A percentile compares a stretch with the other conserved stretches of the same genome.
Evolutionary conservation across 106 monocot genomes (phyloP).

Genomic region (Narthecium ossifragum): DNA sequence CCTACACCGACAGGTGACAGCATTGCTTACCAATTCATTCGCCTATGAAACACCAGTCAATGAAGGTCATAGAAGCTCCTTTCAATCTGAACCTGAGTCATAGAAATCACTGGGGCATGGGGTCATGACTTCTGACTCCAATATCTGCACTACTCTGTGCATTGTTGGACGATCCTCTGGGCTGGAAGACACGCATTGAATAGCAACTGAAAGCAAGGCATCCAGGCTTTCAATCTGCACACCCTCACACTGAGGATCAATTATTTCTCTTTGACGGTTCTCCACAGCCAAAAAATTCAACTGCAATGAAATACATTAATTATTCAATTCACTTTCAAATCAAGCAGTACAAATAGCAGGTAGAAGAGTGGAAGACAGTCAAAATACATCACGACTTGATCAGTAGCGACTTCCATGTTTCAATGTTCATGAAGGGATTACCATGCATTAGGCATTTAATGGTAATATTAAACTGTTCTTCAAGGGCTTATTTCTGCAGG

Average conservation of each 20-base stretch:
- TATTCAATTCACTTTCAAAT: background rate
- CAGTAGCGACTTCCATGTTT: too few species aligned
- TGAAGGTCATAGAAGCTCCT: too few species aligned
- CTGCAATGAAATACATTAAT: constrained; percentile 25
- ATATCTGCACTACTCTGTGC: constrained; percentile 82
- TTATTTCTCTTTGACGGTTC: constrained; percentile 72
- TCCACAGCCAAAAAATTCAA: constrained; percentile 78
- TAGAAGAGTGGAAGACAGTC: too few species aligned
- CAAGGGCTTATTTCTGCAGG: too few species aligned
- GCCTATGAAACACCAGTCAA: too few species aligned
- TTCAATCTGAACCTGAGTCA: constrained; percentile 67
- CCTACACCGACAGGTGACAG: too few species aligned
- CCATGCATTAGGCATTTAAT: too few species aligned
- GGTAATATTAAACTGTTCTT: too few species aligned
- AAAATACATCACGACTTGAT: too few species aligned
- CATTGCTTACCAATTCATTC: too few species aligned
- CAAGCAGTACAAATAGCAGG: background rate
- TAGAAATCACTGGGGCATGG: constrained; percentile 96
- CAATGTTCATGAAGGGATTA: too few species aligned
- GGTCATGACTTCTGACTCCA: constrained; percentile 92
- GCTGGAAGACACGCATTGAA: constrained; percentile 59
- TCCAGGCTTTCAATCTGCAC: constrained; percentile 75
- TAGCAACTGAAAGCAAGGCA: constrained; percentile 66
- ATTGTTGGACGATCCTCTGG: constrained; percentile 91
- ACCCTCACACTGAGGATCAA: constrained; percentile 72